Conservation (phyloP, 768 basidiomycete genomes). For the Collybia sp. region DNA sequence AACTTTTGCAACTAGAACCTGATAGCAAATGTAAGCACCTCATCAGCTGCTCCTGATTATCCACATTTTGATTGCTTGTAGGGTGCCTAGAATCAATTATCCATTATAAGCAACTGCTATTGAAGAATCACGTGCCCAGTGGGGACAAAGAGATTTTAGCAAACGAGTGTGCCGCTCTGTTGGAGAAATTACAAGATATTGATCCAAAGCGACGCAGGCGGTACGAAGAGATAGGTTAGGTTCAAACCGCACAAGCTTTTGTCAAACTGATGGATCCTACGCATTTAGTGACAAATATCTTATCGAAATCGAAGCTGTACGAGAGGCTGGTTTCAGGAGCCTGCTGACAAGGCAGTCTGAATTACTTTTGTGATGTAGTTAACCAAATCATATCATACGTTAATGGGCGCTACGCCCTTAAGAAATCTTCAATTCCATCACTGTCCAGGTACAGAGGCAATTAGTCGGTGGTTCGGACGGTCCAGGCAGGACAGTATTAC, state of each 20-base stretch:
- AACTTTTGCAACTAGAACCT: constrained; percentile 83
- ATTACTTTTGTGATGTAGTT: no score
- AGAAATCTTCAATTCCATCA: no score
- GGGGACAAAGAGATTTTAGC: constrained; percentile 29
- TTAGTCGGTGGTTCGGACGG: no score
- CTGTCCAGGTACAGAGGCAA: no score
- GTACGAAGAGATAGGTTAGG: constrained; percentile 64
- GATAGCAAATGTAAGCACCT: constrained; percentile 80
- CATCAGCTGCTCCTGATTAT: neutral
- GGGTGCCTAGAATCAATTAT: constrained; percentile 96
- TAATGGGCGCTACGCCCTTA: no score
- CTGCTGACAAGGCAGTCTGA: no score
- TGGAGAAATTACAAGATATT: constrained; percentile 50
- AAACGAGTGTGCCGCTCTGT: constrained; percentile 44
- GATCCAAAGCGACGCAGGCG: constrained; percentile 65
- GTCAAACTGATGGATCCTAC: no score
- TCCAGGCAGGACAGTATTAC: no score
- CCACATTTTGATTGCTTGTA: constrained; percentile 22
- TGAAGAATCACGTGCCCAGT: constrained; percentile 37
- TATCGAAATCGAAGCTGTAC: no score
- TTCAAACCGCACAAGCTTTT: neutral
- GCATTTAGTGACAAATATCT: no score
- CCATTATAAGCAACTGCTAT: constrained; percentile 71
- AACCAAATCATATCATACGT: no score
- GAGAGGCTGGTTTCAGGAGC: no score